A percentile compares a stretch with the other conserved stretches of the same genome.
These are phyloP conservation scores for Aspergillus costaricaensis DNA, from an alignment of 2,329 filamentous ascomycete genomes.

Conservation along the genomic window DNA sequence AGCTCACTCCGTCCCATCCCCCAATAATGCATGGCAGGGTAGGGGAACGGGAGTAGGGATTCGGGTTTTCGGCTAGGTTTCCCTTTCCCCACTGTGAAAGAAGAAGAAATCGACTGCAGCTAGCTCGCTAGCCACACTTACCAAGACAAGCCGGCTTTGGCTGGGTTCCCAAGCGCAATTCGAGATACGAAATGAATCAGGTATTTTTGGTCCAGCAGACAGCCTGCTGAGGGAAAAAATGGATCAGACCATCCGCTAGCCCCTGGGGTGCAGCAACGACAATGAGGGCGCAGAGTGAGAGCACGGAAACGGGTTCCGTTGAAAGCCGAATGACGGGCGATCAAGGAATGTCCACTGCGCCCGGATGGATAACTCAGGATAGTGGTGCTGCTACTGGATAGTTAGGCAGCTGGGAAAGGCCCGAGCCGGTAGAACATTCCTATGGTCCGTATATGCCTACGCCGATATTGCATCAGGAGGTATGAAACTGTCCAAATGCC, in stretches of 20 bases:
- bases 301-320: slow-evolving; percentile 7
- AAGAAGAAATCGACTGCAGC: background rate
- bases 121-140: slow-evolving; percentile 3
- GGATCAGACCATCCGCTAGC: slow-evolving; percentile 7
- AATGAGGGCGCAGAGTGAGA: background rate
- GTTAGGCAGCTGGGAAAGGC: background rate
- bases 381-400: background rate
- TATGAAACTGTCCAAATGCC: background rate
- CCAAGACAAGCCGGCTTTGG: background rate
- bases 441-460: background rate
- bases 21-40: background rate
- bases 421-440: background rate
- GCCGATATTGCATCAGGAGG: background rate
- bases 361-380: background rate
- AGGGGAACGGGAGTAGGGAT: background rate
- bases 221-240: background rate
- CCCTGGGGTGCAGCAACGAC: slow-evolving; percentile 1
- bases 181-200: background rate
- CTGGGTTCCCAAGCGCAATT: background rate
- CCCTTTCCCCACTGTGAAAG: background rate
- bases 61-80: background rate
- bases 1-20: background rate
- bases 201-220: background rate
- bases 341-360: background rate
- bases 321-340: slow-evolving; percentile 1